Evolutionary conservation across 129 eudicot genomes (phyloP), one percentile per base, ranked within the genome.

Genomic region (Heracleum sosnowskyi): DNA sequence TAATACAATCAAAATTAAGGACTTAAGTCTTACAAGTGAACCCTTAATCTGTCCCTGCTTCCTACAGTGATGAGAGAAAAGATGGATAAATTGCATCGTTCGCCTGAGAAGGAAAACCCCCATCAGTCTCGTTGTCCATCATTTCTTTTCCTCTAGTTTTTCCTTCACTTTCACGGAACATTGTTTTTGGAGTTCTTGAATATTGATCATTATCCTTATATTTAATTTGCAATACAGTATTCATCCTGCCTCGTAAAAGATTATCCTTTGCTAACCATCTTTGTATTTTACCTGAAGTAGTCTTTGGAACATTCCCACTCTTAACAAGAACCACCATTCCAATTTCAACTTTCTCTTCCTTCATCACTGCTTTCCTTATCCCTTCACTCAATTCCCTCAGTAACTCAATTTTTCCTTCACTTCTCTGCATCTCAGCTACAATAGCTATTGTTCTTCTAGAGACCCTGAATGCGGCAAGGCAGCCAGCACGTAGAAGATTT

Each of bases 261-360:
- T 73, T 83, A 83, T 88, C 83, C 86, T 86, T 92, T 36, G 97
- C 91, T 51, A 79, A 85, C 97, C 97, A 92, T 85, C 97, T 79
- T 49, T 85, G 91, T 83, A 92, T 69, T 70, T 92, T 92, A 20
- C 97, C 97, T 16, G 97, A 92, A 51, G 96, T 92, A 11, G 97
- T 89, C 83, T 90, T 92, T 3, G 96, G 97, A 51, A 92, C 81
- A 82, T 78, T 84, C 55, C 92, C 92, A 78, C 87, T 81, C 87
- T 85, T 85, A 68, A 88, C 97, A 76, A 92, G 87, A 28, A 80
- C 89, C 57, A 90, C 85, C 36, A 79, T 24, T 18, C 86, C 96
- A 7, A 92, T 87, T 46, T 80, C 78, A 46, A 89, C 46, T 13
- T 66, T 78, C 81, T 83, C 87, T 64, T 86, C 91, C 55, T 82